Conservation (phyloP, 176 grass and related monocot species). For the Aegilops sharonensis region DNA sequence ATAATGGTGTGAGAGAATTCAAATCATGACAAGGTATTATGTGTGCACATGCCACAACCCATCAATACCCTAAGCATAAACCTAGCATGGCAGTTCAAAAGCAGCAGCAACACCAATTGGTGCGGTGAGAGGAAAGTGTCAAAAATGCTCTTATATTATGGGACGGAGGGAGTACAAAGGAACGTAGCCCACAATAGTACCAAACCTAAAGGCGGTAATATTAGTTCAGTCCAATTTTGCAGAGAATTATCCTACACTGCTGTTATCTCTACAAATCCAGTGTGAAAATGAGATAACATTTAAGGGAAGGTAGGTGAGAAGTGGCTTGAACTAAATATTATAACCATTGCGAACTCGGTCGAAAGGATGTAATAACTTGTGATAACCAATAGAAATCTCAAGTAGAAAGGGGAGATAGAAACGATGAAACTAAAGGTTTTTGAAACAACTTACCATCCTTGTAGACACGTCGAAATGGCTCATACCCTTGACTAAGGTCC, state of each 20-base stretch:
- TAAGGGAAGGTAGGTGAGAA: not conserved
- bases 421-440: not conserved
- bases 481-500: not conserved
- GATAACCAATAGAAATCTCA: not conserved
- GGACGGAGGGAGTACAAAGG: not conserved
- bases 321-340: not conserved
- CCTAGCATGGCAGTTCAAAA: not conserved
- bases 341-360: not conserved
- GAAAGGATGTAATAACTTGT: not conserved
- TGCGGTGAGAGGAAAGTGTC: not conserved
- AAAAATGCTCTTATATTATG: too few species aligned
- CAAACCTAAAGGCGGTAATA: not conserved
- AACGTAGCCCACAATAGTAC: not conserved
- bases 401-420: not conserved
- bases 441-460: not conserved
- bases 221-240: not conserved
- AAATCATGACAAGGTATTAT: not conserved
- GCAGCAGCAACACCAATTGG: not conserved
- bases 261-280: not conserved
- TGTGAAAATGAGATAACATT: not conserved
- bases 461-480: not conserved
- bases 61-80: not conserved
- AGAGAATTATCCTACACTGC: not conserved
- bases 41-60: not conserved
- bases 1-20: not conserved